phyloP scores from a whole-genome alignment of 139 green algal species.

The Chlamydomonas urium region DNA sequence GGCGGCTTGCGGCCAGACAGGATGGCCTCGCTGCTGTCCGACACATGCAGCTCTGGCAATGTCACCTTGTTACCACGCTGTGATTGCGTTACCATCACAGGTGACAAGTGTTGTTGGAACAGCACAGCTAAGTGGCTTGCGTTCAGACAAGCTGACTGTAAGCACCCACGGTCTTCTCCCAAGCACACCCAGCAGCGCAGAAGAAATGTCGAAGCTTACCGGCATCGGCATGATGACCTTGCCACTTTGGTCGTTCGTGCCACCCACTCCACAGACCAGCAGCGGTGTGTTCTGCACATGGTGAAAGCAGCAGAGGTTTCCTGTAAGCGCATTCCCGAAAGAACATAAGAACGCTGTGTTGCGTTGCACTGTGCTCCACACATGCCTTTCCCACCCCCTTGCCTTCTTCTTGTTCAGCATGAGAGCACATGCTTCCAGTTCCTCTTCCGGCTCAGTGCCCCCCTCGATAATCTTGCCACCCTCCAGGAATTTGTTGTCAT shows the following conservation, averaged over 20 bases:
- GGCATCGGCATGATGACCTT: conserved; percentile 36
- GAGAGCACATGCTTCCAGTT: conserved; percentile 68
- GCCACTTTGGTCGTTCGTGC: conserved; percentile 29
- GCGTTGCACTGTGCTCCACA: conserved; percentile 1
- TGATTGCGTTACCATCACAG: no score
- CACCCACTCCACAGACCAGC: conserved; percentile 34
- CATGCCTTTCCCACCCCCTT: not conserved
- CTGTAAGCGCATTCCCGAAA: no score
- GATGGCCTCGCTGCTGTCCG: conserved; percentile 81
- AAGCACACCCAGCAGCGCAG: no score
- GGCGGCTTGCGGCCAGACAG: conserved; percentile 83
- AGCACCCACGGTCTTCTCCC: no score
- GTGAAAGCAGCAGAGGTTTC: no score
- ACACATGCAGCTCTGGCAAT: conserved; percentile 70
- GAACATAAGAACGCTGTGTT: no score
- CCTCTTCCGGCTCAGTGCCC: conserved; percentile 48
- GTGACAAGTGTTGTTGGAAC: no score
- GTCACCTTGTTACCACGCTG: conserved; percentile 7
- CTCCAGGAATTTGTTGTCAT: conserved; percentile 72
- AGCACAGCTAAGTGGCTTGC: no score
- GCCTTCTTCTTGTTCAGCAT: conserved; percentile 75
- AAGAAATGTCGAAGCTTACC: no score
- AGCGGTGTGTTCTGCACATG: conserved; percentile 38
- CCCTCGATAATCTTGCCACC: conserved; percentile 24
- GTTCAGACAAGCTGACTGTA: no score